Evolutionary conservation across 2,329 filamentous ascomycete species (phyloP), one percentile per base, ranked within the genome.

Genomic region (Botrytis elliptica): DNA sequence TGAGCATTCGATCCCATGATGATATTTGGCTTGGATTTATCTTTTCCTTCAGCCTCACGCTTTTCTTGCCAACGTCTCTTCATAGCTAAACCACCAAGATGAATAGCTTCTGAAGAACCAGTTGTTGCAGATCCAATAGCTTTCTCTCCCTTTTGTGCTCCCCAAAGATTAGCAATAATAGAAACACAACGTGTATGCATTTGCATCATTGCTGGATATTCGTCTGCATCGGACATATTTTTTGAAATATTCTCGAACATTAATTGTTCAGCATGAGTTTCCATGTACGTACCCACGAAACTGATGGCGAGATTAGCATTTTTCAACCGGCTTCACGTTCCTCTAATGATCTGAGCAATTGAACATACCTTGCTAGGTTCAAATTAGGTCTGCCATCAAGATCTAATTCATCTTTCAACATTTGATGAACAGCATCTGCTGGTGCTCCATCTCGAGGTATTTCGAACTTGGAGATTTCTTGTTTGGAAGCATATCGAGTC

Each of bases 1-100:
- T 93, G 91, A 2, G 91, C 91, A 77, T 92, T 93, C 38, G 89
- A 86, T 1, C 90, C 91, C 91, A 93, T 93, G 78, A 93, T 84
- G 76, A 93, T 92, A 79, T 93, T 93, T 1, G 91, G 91, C 46
- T 87, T 88, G 1, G 82, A 84, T 1, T 85, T 88, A 76, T 91
- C 89, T 75, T 92, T 92, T 22, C 90, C 90, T 55, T 86, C 86
- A 0, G 84, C 85, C 72, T 82, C 84, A 16, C 90, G 85, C 77
- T 86, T 87, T 78, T 92, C 88, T 80, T 93, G 90, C 91, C 91
- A 93, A 33, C 89, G 85, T n/a, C 90, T 85, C 84, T 93, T 93
- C 91, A 93, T 92, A 5, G 91, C 91, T 33, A 93, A 83, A 1
- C 90, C 90, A 46, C 90, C 91, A 1, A 93, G 85, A 78, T 92